These are phyloP conservation scores for Rhododendron molle DNA, from an alignment of 148 eudicot genomes.

Conservation along the genomic window DNA sequence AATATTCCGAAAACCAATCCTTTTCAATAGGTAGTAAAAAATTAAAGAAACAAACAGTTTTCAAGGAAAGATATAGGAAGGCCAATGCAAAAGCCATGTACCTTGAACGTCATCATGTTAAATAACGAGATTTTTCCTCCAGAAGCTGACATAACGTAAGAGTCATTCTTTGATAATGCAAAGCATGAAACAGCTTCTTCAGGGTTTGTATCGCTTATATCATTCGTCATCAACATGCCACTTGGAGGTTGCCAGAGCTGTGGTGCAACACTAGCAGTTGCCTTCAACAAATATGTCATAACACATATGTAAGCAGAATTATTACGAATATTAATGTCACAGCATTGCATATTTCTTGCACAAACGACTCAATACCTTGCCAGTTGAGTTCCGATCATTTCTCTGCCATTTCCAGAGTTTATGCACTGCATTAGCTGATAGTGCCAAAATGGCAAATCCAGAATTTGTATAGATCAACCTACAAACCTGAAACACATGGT, in stretches of 20 bases:
- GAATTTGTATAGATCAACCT: conserved; percentile 82
- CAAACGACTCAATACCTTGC: conserved; percentile 47
- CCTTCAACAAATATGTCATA: conserved; percentile 31
- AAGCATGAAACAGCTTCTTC: conserved; percentile 90
- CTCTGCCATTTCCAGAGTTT: conserved; percentile 87
- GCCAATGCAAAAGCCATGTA: conserved; percentile 12
- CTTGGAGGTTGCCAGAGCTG: conserved; percentile 86
- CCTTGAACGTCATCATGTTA: conserved; percentile 91
- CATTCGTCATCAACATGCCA: conserved; percentile 86
- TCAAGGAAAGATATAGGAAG: background rate
- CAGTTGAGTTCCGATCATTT: conserved; percentile 54
- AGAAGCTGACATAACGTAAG: conserved; percentile 87
- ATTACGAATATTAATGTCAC: background rate
- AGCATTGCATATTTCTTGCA: background rate
- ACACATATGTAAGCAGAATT: conserved; percentile 2
- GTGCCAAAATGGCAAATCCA: conserved; percentile 68
- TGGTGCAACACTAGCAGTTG: conserved; percentile 64
- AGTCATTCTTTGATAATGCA: conserved; percentile 85
- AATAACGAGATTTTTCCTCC: conserved; percentile 86
- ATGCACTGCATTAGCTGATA: conserved; percentile 82
- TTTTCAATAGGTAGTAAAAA: background rate
- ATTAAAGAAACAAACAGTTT: background rate
- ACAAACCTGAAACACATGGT: conserved; percentile 44
- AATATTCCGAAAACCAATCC: background rate
- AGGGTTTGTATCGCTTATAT: conserved; percentile 58